A percentile compares a stretch with the other conserved stretches of the same genome.
phyloP scores from a whole-genome alignment of 2,329 filamentous ascomycete species.

The Pyricularia sp. region DNA sequence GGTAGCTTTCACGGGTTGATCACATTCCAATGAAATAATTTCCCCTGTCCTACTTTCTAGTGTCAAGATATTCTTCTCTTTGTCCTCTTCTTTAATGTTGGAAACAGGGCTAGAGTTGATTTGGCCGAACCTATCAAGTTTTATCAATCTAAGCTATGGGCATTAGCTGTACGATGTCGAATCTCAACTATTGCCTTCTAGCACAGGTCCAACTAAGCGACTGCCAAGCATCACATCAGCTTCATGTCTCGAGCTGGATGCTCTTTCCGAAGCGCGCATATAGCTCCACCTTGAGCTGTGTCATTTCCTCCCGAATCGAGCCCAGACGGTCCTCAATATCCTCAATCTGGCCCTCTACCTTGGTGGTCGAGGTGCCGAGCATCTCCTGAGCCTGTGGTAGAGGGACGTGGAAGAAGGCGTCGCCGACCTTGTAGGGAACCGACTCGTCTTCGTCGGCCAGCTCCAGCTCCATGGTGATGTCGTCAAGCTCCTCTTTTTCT shows the following conservation, averaged over 20 bases:
- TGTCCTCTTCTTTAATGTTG: too few relatives aligned
- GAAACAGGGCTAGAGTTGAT: too few relatives aligned
- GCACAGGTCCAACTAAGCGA: background rate
- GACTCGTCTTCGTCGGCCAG: slow-evolving; percentile 91
- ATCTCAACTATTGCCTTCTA: background rate
- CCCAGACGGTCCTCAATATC: slow-evolving; percentile 68
- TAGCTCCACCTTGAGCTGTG: slow-evolving; percentile 77
- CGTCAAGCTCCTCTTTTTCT: slow-evolving; percentile 96
- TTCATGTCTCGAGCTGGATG: slow-evolving; percentile 88
- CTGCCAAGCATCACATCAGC: background rate
- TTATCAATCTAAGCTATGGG: too few relatives aligned
- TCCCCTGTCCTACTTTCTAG: too few relatives aligned
- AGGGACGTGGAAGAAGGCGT: slow-evolving; percentile 84
- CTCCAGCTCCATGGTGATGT: slow-evolving; percentile 84
- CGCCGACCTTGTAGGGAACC: slow-evolving; percentile 95
- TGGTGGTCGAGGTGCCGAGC: slow-evolving; percentile 60
- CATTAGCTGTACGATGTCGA: too few relatives aligned
- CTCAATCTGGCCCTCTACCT: slow-evolving; percentile 68
- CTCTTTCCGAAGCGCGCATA: slow-evolving; percentile 94
- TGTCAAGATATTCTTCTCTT: too few relatives aligned
- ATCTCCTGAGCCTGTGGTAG: slow-evolving; percentile 81
- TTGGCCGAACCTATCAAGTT: too few relatives aligned
- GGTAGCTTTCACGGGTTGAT: background rate
- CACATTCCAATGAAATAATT: too few relatives aligned
- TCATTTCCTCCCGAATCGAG: slow-evolving; percentile 76